Base-by-base conservation (phyloP, 169 alveolate genomes). In the Miamiensis avidus region DNA sequence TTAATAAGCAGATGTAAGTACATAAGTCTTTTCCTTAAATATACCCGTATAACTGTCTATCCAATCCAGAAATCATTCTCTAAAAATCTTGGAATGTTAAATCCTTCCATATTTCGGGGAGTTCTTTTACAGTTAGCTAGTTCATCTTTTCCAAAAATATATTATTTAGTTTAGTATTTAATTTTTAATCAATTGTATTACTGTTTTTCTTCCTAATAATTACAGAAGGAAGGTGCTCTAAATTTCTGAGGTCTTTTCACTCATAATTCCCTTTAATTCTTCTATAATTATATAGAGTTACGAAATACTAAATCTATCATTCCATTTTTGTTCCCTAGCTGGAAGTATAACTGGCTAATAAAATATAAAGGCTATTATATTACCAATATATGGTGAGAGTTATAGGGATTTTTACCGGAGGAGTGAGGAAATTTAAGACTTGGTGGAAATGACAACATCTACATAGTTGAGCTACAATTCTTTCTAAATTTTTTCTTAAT, bases 391-490 rank as follows among this genome's bases (percentile, higher is more conserved):
- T 49, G 4, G 20, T 64, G 11, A 79, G 15, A 79, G 20, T 0
- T 6, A 16, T 77, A 26, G 0, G 26, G 27, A 0, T n/a, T n/a
- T 78, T 79, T 79, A 79, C 84, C 4, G 97, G 97, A 33, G 94
- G 93, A 78, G 91, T 95, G 11, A 91, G 83, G 88, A 89, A 94
- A 86, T 94, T 91, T 81, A 90, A 88, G 28, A 91, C 89, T 82
- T 94, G 91, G 89, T 91, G 92, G 92, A 93, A 73, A 94, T 91
- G 30, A 91, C 85, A 34, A 94, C 92, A 87, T 94, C 97, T 77
- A 94, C 91, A 32, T 88, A 88, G 76, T 92, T 92, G 49, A 94
- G 81, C 72, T 94, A 86, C 32, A 94, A 79, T 86, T 94, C 97
- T 83, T 91, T 89, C 86, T 94, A 89, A 64, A 94, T 89, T 81